These are phyloP conservation scores for Hypoxylon perforatum DNA, from an alignment of 495 filamentous ascomycete species.

Conservation along the genomic window DNA sequence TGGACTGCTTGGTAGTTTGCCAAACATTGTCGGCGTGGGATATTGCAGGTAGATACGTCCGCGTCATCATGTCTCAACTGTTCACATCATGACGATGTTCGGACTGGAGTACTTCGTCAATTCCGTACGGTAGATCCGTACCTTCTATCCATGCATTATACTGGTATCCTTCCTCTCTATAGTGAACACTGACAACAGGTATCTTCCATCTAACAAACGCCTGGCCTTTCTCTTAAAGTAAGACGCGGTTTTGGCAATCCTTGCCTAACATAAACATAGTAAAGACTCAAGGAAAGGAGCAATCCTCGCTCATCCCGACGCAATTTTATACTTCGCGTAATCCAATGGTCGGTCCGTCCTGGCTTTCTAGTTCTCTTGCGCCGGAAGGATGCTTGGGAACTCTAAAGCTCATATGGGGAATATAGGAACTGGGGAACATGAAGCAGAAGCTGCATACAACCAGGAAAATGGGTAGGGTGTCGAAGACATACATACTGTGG, in stretches of 20 bases:
- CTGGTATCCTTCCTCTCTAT: slow-evolving; percentile 1
- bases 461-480: slow-evolving; percentile 49
- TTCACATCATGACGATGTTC: background rate
- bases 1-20: background rate
- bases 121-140: slow-evolving; percentile 9
- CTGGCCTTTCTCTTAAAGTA: background rate
- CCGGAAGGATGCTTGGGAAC: slow-evolving; percentile 41
- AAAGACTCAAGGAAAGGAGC: background rate
- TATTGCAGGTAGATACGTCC: background rate
- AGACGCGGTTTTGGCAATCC: slow-evolving; percentile 3
- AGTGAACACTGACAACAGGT: slow-evolving; percentile 2
- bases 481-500: slow-evolving; percentile 46
- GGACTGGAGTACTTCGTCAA: background rate
- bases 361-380: slow-evolving; percentile 4
- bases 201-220: slow-evolving; percentile 15
- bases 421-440: slow-evolving; percentile 58
- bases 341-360: slow-evolving; percentile 18
- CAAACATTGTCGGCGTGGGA: background rate
- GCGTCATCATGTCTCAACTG: slow-evolving; percentile 3
- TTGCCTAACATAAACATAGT: background rate
- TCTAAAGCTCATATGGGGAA: slow-evolving; percentile 56
- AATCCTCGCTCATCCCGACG: background rate
- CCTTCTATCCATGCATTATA: slow-evolving; percentile 3
- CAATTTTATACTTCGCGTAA: slow-evolving; percentile 20
- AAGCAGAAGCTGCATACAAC: slow-evolving; percentile 45